Conservation (phyloP, 345 rosid genomes). For the Populus tremula region DNA sequence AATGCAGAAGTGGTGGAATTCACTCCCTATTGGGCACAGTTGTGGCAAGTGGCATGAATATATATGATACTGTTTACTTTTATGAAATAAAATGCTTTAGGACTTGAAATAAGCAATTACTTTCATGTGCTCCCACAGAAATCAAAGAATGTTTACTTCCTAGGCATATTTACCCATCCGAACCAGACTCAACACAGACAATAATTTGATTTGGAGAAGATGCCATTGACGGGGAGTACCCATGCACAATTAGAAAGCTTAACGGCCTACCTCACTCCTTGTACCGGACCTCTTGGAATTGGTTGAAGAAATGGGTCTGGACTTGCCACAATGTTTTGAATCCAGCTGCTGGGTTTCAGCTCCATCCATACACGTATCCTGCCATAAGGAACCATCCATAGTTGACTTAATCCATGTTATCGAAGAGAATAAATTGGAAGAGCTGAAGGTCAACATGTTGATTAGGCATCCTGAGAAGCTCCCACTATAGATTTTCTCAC, state of each 20-base stretch:
- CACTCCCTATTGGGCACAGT: conserved; percentile 43
- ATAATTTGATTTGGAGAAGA: not conserved
- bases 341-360: conserved; percentile 38
- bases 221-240: not conserved
- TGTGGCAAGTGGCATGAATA: not conserved
- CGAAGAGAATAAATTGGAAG: not conserved
- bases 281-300: conserved; percentile 54
- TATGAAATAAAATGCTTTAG: not conserved
- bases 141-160: not conserved
- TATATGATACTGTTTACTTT: not conserved
- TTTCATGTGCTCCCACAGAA: not conserved
- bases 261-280: conserved; percentile 63
- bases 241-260: not conserved
- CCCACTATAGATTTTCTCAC: not conserved
- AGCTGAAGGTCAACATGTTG: not conserved
- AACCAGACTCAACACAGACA: not conserved
- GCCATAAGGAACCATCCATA: not conserved
- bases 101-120: not conserved
- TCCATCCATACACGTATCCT: conserved; percentile 39
- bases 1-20: conserved; percentile 55
- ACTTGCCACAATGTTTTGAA: conserved; percentile 33
- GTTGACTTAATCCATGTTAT: not conserved
- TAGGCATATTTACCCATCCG: not conserved
- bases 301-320: conserved; percentile 28
- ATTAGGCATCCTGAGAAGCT: not conserved